Percentiles rank a stretch among this genome's conserved stretches.
Conservation (phyloP, 2,329 filamentous ascomycete genomes). For the Diplodia sapinea region DNA sequence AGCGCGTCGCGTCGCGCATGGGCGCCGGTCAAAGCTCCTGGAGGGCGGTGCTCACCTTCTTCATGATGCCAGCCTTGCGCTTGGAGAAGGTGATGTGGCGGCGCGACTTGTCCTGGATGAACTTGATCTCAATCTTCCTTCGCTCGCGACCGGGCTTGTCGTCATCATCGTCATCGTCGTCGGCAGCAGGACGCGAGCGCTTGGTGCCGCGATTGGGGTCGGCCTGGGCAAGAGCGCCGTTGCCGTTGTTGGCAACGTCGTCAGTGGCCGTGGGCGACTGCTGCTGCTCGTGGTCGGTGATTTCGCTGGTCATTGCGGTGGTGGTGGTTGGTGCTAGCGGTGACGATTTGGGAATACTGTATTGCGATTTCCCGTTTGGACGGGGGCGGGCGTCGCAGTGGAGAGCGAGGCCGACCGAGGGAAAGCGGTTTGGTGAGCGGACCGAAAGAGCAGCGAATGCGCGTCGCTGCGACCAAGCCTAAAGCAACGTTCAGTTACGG, state of each 20-base stretch:
- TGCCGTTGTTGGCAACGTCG: slow-evolving; percentile 71
- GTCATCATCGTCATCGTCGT: slow-evolving; percentile 97
- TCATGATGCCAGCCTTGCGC: slow-evolving; percentile 99
- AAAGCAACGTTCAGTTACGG: slow-evolving; percentile 33
- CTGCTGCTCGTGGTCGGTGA: slow-evolving; percentile 59
- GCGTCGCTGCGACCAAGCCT: slow-evolving; percentile 29
- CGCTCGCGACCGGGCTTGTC: slow-evolving; percentile 98
- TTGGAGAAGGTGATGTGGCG: slow-evolving; percentile 99
- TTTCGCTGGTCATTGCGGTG: slow-evolving; percentile 52
- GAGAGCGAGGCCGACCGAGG: slow-evolving; percentile 38
- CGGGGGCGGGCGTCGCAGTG: slow-evolving; percentile 34
- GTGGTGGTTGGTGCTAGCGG: slow-evolving; percentile 37
- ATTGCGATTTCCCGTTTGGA: slow-evolving; percentile 46
- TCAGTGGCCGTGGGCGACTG: slow-evolving; percentile 58
- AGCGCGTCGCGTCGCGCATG: slow-evolving; percentile 37
- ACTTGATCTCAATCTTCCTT: slow-evolving; percentile 99
- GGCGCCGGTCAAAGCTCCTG: slow-evolving; percentile 33
- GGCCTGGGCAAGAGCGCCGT: slow-evolving; percentile 57
- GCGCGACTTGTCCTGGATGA: slow-evolving; percentile 99
- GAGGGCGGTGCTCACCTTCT: slow-evolving; percentile 75
- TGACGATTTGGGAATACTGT: slow-evolving; percentile 45
- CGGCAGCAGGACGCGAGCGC: slow-evolving; percentile 78
- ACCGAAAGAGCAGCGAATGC: slow-evolving; percentile 30
- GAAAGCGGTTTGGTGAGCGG: slow-evolving; percentile 29
- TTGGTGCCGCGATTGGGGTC: slow-evolving; percentile 83